Percentiles rank a stretch among this genome's conserved stretches.
Conservation (phyloP, 169 alveolate genomes). For the Plasmodium berghei region DNA sequence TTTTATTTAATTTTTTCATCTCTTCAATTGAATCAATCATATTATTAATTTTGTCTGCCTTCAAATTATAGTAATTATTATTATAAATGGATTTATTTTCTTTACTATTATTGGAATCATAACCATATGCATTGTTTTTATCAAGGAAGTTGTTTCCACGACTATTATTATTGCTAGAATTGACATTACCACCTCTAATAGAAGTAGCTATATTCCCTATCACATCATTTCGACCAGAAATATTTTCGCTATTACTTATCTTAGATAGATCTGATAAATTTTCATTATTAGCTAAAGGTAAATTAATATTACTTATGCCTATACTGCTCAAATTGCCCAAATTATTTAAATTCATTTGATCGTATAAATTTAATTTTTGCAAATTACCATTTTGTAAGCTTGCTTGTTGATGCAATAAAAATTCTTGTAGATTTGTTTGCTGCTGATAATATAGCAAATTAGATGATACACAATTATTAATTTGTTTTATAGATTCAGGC, state of each 20-base stretch:
- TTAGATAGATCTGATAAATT: conserved; percentile 45
- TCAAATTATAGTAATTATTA: conserved; percentile 31
- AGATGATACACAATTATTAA: conserved; percentile 67
- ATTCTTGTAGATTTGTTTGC: conserved; percentile 54
- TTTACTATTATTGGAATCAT: not conserved
- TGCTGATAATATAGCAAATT: conserved; percentile 62
- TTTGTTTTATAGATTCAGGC: conserved; percentile 58
- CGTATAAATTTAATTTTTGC: conserved; percentile 27
- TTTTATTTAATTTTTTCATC: conserved; percentile 59
- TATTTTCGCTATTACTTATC: conserved; percentile 1
- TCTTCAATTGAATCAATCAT: conserved; percentile 72
- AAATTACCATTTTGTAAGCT: conserved; percentile 16
- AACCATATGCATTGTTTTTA: not conserved
- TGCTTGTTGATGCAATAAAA: conserved; percentile 47
- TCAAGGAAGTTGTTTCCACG: not conserved
- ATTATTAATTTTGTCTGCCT: conserved; percentile 59
- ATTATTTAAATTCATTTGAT: conserved; percentile 29
- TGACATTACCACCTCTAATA: not conserved
- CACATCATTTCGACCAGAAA: not conserved
- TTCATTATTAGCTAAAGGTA: conserved; percentile 26
- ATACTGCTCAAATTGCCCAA: conserved; percentile 15
- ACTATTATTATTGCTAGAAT: not conserved
- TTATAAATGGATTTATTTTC: too few species aligned
- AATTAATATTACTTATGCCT: conserved; percentile 34
- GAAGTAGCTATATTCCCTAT: not conserved